Conservation (phyloP, 2,329 filamentous ascomycete genomes). For the Cadophora luteo-olivacea region DNA sequence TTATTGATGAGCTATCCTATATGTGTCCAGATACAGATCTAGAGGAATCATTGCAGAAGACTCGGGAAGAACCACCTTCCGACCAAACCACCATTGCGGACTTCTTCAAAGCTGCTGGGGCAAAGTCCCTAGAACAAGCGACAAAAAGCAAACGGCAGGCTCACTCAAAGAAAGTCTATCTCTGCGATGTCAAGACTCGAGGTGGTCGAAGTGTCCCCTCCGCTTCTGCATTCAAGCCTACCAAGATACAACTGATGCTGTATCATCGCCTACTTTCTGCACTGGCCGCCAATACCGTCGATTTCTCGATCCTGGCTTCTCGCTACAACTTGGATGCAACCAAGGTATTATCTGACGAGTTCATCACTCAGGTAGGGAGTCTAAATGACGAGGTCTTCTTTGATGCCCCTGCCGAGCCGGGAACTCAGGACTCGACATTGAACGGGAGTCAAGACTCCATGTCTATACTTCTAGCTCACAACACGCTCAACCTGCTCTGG, state of each 20-base stretch:
- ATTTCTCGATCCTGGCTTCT: slow-evolving; percentile 70
- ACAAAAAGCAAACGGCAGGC: slow-evolving; percentile 25
- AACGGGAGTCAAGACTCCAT: slow-evolving; percentile 41
- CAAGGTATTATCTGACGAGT: slow-evolving; percentile 75
- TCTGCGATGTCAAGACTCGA: slow-evolving; percentile 90
- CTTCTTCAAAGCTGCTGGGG: slow-evolving; percentile 38
- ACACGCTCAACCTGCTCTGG: slow-evolving; percentile 67
- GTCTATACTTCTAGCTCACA: slow-evolving; percentile 59
- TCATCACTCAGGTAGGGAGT: slow-evolving; percentile 75
- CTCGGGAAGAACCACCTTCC: slow-evolving; percentile 45
- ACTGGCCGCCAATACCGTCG: slow-evolving; percentile 73
- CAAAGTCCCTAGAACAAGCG: slow-evolving; percentile 30
- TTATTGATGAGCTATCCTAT: slow-evolving; percentile 87
- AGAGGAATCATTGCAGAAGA: slow-evolving; percentile 52
- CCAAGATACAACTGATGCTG: slow-evolving; percentile 85
- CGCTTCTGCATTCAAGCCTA: slow-evolving; percentile 71
- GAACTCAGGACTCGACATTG: slow-evolving; percentile 36
- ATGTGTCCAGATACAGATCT: slow-evolving; percentile 75
- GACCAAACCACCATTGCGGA: slow-evolving; percentile 40
- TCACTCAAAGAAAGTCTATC: slow-evolving; percentile 60
- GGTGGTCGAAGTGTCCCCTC: slow-evolving; percentile 64
- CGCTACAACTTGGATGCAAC: slow-evolving; percentile 74
- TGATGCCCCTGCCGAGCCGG: slow-evolving; percentile 49
- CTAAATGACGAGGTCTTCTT: slow-evolving; percentile 71
- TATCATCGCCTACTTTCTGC: slow-evolving; percentile 86